Evolutionary conservation across 495 filamentous ascomycete species (phyloP).

Genomic region (Copromyces sp.): DNA sequence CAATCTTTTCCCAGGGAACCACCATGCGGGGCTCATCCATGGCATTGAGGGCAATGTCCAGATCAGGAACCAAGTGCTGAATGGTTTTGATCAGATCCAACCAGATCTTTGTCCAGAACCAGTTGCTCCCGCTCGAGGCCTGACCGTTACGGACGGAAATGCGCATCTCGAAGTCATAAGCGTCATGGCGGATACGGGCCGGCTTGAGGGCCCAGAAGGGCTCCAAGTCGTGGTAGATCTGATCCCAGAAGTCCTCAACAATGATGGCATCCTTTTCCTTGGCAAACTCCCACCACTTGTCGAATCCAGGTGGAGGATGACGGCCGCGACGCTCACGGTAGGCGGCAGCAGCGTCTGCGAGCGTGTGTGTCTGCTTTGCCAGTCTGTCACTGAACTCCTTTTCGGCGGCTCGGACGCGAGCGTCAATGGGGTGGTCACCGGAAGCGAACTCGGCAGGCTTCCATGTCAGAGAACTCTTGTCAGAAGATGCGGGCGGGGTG

Average conservation of each 20-base stretch:
- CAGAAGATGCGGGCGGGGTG: background rate
- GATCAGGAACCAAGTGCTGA: slow-evolving; percentile 53
- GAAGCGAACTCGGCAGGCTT: slow-evolving; percentile 11
- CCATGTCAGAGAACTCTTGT: background rate
- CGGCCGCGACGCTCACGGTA: slow-evolving; percentile 55
- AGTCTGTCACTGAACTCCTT: slow-evolving; percentile 29
- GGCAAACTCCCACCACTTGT: slow-evolving; percentile 59
- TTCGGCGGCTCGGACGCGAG: slow-evolving; percentile 33
- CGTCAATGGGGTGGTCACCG: slow-evolving; percentile 36
- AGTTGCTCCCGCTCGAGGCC: slow-evolving; percentile 41
- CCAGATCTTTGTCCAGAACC: slow-evolving; percentile 58
- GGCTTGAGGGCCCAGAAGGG: slow-evolving; percentile 61
- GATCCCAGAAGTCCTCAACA: slow-evolving; percentile 64
- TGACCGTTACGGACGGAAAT: slow-evolving; percentile 49
- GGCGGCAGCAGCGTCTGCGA: slow-evolving; percentile 47
- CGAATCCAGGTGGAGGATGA: slow-evolving; percentile 65
- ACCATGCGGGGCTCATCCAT: slow-evolving; percentile 62
- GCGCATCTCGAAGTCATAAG: slow-evolving; percentile 45
- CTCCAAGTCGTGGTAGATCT: slow-evolving; percentile 58
- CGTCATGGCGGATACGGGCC: slow-evolving; percentile 42
- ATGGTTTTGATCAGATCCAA: slow-evolving; percentile 46
- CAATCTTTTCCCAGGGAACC: slow-evolving; percentile 55
- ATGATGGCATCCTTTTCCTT: slow-evolving; percentile 47
- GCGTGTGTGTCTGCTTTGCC: slow-evolving; percentile 35
- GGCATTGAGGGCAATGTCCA: slow-evolving; percentile 60